phyloP scores from a whole-genome alignment of 1,139 yeast species.

The Hemisphaericaspora xylanilytica region DNA sequence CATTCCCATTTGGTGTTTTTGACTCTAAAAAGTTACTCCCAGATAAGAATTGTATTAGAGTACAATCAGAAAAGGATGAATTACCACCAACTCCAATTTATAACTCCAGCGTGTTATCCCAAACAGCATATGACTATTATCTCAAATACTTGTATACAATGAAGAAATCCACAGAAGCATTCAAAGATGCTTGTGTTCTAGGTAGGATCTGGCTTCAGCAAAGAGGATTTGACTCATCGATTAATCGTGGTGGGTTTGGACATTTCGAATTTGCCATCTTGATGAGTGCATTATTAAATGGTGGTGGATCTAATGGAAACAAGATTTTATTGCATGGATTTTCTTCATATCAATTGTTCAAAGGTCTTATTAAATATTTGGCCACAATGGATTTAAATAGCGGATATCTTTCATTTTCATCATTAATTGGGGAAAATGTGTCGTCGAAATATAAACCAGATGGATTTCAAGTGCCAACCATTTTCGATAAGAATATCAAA shows the following conservation, averaged over 20 bases:
- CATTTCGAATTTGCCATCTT: conserved; percentile 83
- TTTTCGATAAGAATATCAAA: conserved; percentile 72
- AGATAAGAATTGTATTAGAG: conserved; percentile 74
- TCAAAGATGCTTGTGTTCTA: conserved; percentile 80
- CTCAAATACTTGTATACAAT: conserved; percentile 73
- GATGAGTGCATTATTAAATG: conserved; percentile 77
- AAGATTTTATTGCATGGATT: conserved; percentile 80
- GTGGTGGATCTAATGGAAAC: conserved; percentile 78
- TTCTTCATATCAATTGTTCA: conserved; percentile 88
- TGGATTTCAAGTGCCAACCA: conserved; percentile 68
- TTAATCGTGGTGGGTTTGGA: conserved; percentile 80
- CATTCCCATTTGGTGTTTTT: conserved; percentile 68
- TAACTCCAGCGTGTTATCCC: conserved; percentile 74
- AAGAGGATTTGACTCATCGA: conserved; percentile 68
- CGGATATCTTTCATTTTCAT: conserved; percentile 68
- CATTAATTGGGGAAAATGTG: conserved; percentile 49
- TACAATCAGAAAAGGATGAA: conserved; percentile 48
- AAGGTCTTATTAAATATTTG: conserved; percentile 77
- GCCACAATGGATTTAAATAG: conserved; percentile 70
- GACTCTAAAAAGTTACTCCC: conserved; percentile 76
- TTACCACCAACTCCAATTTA: conserved; percentile 81
- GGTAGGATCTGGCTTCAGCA: conserved; percentile 91
- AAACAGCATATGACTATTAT: conserved; percentile 66
- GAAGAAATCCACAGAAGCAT: conserved; percentile 76
- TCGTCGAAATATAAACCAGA: conserved; percentile 54